Base-by-base conservation (phyloP, 495 filamentous ascomycete genomes). In the Immersiella caudata region DNA sequence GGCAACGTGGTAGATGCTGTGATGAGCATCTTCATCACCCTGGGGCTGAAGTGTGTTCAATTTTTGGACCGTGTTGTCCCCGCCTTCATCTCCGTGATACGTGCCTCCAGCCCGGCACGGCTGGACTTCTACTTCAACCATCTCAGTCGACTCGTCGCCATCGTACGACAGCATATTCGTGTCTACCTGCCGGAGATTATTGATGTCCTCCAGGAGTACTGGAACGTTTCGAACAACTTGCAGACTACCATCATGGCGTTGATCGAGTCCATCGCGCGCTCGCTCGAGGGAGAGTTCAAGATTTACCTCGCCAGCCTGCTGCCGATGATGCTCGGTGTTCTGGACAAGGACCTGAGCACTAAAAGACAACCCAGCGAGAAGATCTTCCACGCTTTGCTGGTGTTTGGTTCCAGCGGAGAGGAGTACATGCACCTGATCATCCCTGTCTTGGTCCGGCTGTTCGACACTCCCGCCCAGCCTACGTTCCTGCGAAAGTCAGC, bases 361-460 rank as follows among this genome's bases (percentile, higher is more conserved):
- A 90, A 89, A 70, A 82, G 91, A 21, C 85, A 87, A 57, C 89
- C 94, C 14, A 94, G 91, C 0, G 93, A 96, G 76, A 93, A 90
- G 70, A 92, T 98, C 20, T 84, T 99, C 14, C 96, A 98, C 77
- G 92, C 94, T 1, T 95, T 99, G 73, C 81, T 98, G 49, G 90
- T 99, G 0, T 97, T 99, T 76, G 95, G 96, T n/a, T 89, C 93
- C 16, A 97, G 93, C 73, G 91, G 89, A 18, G 95, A 98, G 75
- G 94, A 97, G 75, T 97, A 98, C 78, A 98, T 99, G 95, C 95
- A 98, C 77, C 84, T 99, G 29, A 98, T 99, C 70, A 93, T 99
- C 40, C 95, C 95, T 8, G 90, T 94, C n/a, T 91, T 99, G 67
- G 92, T 99, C 20, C 86, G 89, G 18, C 87, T 96, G 62, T 97